Evolutionary conservation across 2,329 filamentous ascomycete genomes (phyloP).

Genomic region (Claviceps paspali): DNA sequence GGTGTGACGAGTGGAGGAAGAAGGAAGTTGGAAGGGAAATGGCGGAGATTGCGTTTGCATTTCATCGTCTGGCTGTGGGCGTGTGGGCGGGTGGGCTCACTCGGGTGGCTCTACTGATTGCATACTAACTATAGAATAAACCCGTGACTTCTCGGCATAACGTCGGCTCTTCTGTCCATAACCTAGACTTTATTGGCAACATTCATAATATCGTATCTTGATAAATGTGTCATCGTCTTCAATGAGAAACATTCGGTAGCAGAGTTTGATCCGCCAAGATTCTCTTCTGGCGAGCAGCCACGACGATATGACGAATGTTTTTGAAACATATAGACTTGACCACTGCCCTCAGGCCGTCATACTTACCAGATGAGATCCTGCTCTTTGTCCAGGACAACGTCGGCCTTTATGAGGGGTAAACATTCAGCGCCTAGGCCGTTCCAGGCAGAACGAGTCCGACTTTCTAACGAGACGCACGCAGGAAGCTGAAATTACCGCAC

Average conservation of each 20-base stretch:
- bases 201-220: background rate
- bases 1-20: background rate
- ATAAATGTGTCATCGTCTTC: background rate
- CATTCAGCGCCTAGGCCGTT: slow-evolving; percentile 7
- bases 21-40: background rate
- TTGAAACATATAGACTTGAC: slow-evolving; percentile 91
- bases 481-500: slow-evolving; percentile 87
- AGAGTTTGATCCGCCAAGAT: background rate
- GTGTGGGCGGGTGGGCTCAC: background rate
- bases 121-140: no score
- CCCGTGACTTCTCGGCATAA: background rate
- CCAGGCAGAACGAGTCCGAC: background rate
- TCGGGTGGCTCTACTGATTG: background rate
- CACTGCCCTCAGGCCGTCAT: slow-evolving; percentile 82
- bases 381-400: slow-evolving; percentile 97
- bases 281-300: slow-evolving; percentile 7
- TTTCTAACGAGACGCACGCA: slow-evolving; percentile 22
- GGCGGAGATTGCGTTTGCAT: background rate
- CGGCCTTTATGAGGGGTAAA: slow-evolving; percentile 88
- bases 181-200: background rate
- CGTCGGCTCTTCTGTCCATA: background rate
- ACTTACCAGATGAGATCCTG: slow-evolving; percentile 84
- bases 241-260: background rate
- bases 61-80: slow-evolving; percentile 1
- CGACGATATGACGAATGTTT: slow-evolving; percentile 69